Percentiles rank a stretch among this genome's conserved stretches.
These are phyloP conservation scores for Coemansia reversa DNA, from an alignment of 192 early-diverging fungal genomes.

Conservation along the genomic window DNA sequence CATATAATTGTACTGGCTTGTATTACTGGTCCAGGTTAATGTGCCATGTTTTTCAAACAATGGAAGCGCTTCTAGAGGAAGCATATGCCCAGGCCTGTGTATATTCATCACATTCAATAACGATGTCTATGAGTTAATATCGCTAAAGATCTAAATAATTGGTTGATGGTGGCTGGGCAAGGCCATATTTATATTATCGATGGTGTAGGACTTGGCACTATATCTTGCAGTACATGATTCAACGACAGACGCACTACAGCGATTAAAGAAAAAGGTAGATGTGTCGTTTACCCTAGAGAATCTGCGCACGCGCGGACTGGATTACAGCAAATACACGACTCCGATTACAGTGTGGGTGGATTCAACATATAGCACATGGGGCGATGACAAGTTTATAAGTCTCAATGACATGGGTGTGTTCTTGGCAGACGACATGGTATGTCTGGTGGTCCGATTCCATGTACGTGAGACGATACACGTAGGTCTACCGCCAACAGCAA, in stretches of 20 bases:
- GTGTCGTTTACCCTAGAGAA: conserved; percentile 48
- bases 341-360: conserved; percentile 54
- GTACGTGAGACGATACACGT: conserved; percentile 44
- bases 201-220: conserved; percentile 30
- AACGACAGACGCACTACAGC: conserved; percentile 17
- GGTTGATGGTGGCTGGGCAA: not conserved
- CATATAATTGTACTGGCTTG: no score
- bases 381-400: conserved; percentile 46
- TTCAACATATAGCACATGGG: conserved; percentile 47
- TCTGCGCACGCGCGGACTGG: conserved; percentile 30
- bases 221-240: conserved; percentile 49
- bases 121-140: no score
- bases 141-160: not conserved
- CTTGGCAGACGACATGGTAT: conserved; percentile 37
- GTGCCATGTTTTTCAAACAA: no score
- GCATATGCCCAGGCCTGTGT: no score
- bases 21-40: no score
- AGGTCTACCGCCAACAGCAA: conserved; percentile 17
- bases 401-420: conserved; percentile 37
- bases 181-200: not conserved
- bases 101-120: no score
- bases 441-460: conserved; percentile 48
- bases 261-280: conserved; percentile 40
- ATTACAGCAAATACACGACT: conserved; percentile 51
- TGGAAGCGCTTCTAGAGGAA: no score